These are phyloP conservation scores for Pseudogymnoascus sp. DNA, from an alignment of 2,329 filamentous ascomycete species.

Conservation along the genomic window DNA sequence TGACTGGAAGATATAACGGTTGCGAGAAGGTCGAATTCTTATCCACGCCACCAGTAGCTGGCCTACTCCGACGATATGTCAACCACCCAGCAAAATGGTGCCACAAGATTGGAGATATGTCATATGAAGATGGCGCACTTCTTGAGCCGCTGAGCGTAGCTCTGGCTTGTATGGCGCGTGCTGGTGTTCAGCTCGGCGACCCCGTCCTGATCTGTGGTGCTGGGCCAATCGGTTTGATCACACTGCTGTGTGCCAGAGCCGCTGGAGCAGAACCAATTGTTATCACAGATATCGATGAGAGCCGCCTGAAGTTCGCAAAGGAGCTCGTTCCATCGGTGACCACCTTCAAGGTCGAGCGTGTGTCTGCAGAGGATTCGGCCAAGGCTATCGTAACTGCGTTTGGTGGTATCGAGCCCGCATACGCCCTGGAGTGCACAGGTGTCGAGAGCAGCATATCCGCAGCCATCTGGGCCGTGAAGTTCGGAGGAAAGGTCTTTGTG, in stretches of 20 bases:
- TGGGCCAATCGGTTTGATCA: slow-evolving; percentile 88
- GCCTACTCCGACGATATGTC: slow-evolving; percentile 84
- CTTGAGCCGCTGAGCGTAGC: slow-evolving; percentile 87
- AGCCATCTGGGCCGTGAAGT: slow-evolving; percentile 85
- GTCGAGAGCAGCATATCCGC: slow-evolving; percentile 82
- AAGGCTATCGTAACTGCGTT: slow-evolving; percentile 62
- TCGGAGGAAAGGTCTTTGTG: slow-evolving; percentile 94
- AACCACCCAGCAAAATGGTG: slow-evolving; percentile 94
- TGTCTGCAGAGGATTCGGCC: slow-evolving; percentile 65
- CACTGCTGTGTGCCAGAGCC: slow-evolving; percentile 74
- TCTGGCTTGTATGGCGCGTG: slow-evolving; percentile 79
- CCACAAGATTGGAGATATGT: slow-evolving; percentile 91
- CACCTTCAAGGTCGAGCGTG: slow-evolving; percentile 70
- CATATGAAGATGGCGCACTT: slow-evolving; percentile 83
- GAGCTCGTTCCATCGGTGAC: slow-evolving; percentile 71
- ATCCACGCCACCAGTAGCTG: slow-evolving; percentile 83
- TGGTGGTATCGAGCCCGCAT: slow-evolving; percentile 71
- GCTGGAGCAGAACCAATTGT: slow-evolving; percentile 87
- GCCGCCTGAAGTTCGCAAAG: slow-evolving; percentile 77
- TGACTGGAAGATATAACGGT: slow-evolving; percentile 91
- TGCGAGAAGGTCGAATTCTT: slow-evolving; percentile 82
- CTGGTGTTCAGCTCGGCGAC: slow-evolving; percentile 75
- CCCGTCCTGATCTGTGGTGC: slow-evolving; percentile 85
- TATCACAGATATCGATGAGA: slow-evolving; percentile 90
- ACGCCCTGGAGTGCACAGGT: slow-evolving; percentile 89